phyloP scores from a whole-genome alignment of 208 protist species.

The Trypanosoma congolense region DNA sequence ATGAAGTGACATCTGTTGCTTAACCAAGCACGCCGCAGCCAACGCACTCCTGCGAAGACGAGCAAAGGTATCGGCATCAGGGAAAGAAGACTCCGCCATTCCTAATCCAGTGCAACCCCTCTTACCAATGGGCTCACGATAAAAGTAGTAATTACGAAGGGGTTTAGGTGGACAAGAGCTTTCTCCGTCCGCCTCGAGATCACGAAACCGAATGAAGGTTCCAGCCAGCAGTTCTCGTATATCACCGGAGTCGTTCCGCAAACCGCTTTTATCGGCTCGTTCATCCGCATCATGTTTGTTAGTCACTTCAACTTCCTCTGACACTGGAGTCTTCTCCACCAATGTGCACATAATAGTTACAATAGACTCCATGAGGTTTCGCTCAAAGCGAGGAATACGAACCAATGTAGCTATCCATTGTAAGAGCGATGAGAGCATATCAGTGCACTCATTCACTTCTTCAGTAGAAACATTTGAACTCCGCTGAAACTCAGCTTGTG shows the following conservation, averaged over 20 bases:
- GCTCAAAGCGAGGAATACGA: slow-evolving; percentile 19
- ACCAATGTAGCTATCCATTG: slow-evolving; percentile 17
- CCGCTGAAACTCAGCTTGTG: slow-evolving; percentile 1
- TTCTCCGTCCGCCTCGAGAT: too few species aligned
- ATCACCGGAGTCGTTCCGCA: too few species aligned
- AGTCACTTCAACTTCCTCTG: not conserved
- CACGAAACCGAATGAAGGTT: too few species aligned
- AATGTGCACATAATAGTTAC: slow-evolving; percentile 12
- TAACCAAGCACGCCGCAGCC: slow-evolving; percentile 11
- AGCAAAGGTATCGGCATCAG: not conserved
- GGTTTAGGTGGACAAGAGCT: too few species aligned
- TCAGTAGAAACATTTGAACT: slow-evolving; percentile 2
- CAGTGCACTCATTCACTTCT: slow-evolving; percentile 13
- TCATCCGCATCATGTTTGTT: too few species aligned
- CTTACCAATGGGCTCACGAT: too few species aligned
- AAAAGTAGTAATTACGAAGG: too few species aligned
- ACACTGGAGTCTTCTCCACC: not conserved
- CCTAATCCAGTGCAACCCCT: too few species aligned
- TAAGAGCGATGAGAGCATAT: slow-evolving; percentile 21
- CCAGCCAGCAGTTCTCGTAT: too few species aligned
- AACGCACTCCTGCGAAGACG: slow-evolving; percentile 5
- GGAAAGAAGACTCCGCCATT: too few species aligned
- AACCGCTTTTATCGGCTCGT: too few species aligned
- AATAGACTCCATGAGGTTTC: slow-evolving; percentile 17
- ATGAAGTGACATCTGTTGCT: slow-evolving; percentile 14